These are phyloP conservation scores for Botryosphaeria agaves DNA, from an alignment of 2,329 filamentous ascomycete genomes.

Conservation along the genomic window DNA sequence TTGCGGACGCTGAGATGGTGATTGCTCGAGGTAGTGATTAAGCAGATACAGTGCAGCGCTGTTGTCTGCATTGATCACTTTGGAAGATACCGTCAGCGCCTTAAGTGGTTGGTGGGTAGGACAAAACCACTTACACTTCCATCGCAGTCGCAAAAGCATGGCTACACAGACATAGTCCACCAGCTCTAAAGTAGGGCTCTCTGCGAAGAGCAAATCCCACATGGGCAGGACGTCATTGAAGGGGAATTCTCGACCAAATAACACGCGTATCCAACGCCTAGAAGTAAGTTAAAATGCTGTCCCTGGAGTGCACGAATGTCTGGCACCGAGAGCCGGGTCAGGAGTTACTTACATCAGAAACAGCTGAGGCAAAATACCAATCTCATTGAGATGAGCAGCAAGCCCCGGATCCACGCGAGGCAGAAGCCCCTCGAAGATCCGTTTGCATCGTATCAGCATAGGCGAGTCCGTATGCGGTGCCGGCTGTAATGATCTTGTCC, in stretches of 20 bases:
- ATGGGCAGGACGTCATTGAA: constrained; percentile 70
- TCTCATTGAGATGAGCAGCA: constrained; percentile 57
- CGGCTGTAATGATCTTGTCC: no score
- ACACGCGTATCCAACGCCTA: constrained; percentile 79
- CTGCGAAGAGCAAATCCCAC: constrained; percentile 84
- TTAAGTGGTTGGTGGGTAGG: not conserved
- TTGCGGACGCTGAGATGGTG: constrained; percentile 45
- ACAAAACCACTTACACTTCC: constrained; percentile 48
- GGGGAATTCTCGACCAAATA: constrained; percentile 86
- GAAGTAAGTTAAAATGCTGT: constrained; percentile 7
- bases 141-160: constrained; percentile 83
- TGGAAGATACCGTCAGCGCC: not conserved
- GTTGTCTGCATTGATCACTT: constrained; percentile 76
- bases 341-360: constrained; percentile 59
- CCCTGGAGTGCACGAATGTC: not conserved
- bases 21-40: constrained; percentile 62
- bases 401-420: constrained; percentile 69
- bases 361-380: constrained; percentile 90
- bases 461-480: constrained; percentile 33
- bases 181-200: constrained; percentile 62
- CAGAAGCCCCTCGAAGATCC: constrained; percentile 72
- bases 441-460: constrained; percentile 72
- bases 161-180: constrained; percentile 85
- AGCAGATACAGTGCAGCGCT: constrained; percentile 67
- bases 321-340: no score